Base-by-base conservation (phyloP, 2,329 filamentous ascomycete species). In the Curvularia verruculosa region DNA sequence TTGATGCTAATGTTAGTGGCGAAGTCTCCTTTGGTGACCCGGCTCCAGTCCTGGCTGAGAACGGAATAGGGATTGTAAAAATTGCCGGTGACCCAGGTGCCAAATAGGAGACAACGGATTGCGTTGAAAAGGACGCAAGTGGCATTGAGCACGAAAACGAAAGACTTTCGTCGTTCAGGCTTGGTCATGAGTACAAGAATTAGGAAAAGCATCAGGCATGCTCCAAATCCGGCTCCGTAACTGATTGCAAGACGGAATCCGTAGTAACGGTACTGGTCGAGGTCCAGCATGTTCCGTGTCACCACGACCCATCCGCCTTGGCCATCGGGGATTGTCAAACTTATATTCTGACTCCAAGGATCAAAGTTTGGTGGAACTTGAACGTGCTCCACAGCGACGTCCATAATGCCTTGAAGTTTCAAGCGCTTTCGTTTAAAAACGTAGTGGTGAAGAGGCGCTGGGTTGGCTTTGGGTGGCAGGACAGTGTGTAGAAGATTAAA, bases 181-280 rank as follows among this genome's bases (percentile, higher is more conserved):
- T 85, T 85, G 0, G 90, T 92, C 73, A 93, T 82, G 56, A 88
- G 77, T 10, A 92, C 77, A 2, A 93, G 78, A 28, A 89, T 80
- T 41, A 89, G 64, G 18, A 93, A 79, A 68, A 92, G 84, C 58
- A 89, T 77, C 55, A 88, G 62, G 45, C 84, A 85, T 23, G 89
- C 85, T 28, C 91, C 91, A 49, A 92, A 81, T 72, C 94, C 90
- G 18, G 83, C 78, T 50, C 85, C 87, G 71, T 88, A 91, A 76
- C 87, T 88, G 79, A 90, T 86, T 70, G 76, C 80, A 34, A 81
- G 70, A 8, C 77, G 76, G 55, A 80, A 73, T 57, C 79, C 79
- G 69, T 83, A 83, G 56, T 78, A 72, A 52, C 81, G 73, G 48
- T 79, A 80, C 3, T 60, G 52, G 63, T 85, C 74, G 37, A 88